Percentiles rank a stretch among this genome's conserved stretches.
Conservation (phyloP, 169 alveolate genomes). For the Plasmodium knowlesi region DNA sequence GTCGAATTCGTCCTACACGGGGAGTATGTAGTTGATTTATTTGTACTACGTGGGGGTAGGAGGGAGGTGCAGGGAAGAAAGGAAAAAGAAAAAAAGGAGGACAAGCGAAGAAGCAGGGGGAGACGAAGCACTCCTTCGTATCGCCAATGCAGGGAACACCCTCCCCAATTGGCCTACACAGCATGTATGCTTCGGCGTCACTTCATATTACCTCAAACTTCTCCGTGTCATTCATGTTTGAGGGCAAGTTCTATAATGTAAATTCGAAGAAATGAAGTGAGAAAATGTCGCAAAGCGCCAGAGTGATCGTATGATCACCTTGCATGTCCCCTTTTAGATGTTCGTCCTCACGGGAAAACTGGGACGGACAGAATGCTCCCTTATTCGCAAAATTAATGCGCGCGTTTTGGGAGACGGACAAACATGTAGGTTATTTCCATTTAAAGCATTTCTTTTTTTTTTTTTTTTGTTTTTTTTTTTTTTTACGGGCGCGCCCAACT, state of each 20-base stretch:
- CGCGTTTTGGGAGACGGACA: not conserved
- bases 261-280: not conserved
- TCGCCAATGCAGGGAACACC: not conserved
- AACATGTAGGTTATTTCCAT: not conserved
- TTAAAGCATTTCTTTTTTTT: not conserved
- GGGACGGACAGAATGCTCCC: not conserved
- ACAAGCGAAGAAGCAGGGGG: not conserved
- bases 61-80: not conserved
- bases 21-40: not conserved
- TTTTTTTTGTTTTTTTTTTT: not conserved
- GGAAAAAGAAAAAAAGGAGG: not conserved
- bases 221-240: constrained; percentile 53
- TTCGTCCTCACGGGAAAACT: not conserved
- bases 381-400: not conserved
- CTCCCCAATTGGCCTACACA: not conserved
- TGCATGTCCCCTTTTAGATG: not conserved
- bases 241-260: not conserved
- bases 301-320: not conserved
- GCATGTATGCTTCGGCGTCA: not conserved
- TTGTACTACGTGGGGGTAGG: not conserved
- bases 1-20: constrained; percentile 78
- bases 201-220: constrained; percentile 50
- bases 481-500: not conserved
- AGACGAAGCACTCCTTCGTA: not conserved
- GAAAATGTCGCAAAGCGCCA: not conserved